Base-by-base conservation (phyloP, 371 early-diverging fungal genomes). In the Mucor piriformis region DNA sequence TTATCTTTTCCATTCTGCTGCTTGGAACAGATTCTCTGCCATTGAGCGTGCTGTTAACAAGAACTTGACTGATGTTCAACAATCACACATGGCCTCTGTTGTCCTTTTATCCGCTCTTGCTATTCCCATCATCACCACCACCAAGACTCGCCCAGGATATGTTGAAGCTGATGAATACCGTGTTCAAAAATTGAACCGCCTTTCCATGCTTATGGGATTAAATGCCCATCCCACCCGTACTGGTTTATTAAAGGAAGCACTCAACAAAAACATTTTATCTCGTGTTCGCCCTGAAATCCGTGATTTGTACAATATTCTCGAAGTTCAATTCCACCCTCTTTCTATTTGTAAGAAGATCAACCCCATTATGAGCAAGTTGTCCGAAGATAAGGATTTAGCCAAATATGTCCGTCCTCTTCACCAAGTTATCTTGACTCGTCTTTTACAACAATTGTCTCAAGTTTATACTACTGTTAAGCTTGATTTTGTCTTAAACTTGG, bases 271-370 rank as follows among this genome's bases (percentile, higher is more conserved):
- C 73, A 88, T 96, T 40, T 85, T 95, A 57, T 78, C 86, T 54
- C 89, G 90, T 54, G 96, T 95, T 44, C 86, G 90, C 43, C 92
- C 95, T 21, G 96, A 95, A 73, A 83, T 96, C 56, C 88, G 90
- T 35, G 93, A 95, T 24, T 82, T 98, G 38, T 96, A 95, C 87
- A 88, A 94, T 74, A 88, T 93, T 32, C 86, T 98, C 51, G 98
- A 97, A 81, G 92, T 92, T 66, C 92, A 95, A 70, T 98, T 98
- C 91, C 96, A 97, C 62, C 99, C 99, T 54, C 84, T 98, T 54
- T 93, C 95, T 33, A 95, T 97, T 70, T 94, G 96, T 88, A 90
- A 93, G 77, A 92, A 91, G 85, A 90, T 97, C 66, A 89, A 91
- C 52, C 97, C 94, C 24, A 85, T 90, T 60, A 83, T 94, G 79